Evolutionary conservation across 75 land plant genomes (phyloP).

Genomic region (Adiantum capillusveneris): DNA sequence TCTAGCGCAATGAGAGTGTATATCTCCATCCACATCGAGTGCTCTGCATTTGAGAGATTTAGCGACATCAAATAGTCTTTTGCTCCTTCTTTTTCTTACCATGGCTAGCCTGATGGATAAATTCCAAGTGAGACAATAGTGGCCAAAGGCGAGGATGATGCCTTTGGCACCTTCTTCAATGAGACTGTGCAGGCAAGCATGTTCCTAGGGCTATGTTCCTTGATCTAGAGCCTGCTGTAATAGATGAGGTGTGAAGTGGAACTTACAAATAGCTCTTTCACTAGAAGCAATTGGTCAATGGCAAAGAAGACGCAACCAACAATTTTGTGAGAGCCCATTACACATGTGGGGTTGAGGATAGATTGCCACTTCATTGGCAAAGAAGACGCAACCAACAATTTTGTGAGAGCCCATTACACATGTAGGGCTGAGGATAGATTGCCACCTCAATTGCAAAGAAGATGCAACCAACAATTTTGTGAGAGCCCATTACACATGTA

Average conservation of each 20-base stretch:
- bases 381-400: not conserved
- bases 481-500: too few relatives aligned
- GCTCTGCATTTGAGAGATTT: too few relatives aligned
- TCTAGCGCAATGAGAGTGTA: too few relatives aligned
- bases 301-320: not conserved
- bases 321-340: not conserved
- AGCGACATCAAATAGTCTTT: too few relatives aligned
- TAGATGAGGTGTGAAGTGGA: not conserved
- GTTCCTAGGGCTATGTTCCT: not conserved
- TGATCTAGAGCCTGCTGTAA: not conserved
- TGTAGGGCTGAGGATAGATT: not conserved
- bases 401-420: not conserved
- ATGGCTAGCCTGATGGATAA: conserved; percentile 46
- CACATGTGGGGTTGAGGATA: not conserved
- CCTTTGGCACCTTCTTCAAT: not conserved
- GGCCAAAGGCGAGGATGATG: conserved; percentile 7
- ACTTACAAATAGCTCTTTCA: not conserved
- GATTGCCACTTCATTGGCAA: not conserved
- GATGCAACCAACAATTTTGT: too few relatives aligned
- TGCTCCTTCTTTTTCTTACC: too few relatives aligned
- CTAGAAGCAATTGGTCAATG: not conserved
- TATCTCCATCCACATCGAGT: too few relatives aligned
- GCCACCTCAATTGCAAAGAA: not conserved
- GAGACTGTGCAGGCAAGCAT: not conserved
- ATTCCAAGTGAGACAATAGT: conserved; percentile 44